These are phyloP conservation scores for Saccharomyces hybrid DNA, from an alignment of 1,139 yeast genomes.

Conservation along the genomic window DNA sequence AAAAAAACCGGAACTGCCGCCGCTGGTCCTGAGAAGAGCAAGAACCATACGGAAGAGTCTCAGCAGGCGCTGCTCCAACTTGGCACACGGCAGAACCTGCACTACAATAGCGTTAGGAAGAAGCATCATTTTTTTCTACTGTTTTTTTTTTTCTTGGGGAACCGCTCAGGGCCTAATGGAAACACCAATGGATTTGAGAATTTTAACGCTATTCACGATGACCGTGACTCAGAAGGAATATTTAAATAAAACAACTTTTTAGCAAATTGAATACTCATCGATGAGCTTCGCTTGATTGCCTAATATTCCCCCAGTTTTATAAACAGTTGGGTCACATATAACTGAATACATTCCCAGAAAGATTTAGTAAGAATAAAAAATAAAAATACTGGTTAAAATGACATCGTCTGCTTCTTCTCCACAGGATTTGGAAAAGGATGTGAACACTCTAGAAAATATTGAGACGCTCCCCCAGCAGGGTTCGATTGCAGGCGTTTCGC, in stretches of 20 bases:
- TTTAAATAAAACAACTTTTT: not conserved
- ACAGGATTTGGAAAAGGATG: slow-evolving; percentile 2
- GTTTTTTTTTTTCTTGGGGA: not conserved
- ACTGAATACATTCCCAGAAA: not conserved
- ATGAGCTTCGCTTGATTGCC: not conserved
- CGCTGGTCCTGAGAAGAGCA: not conserved
- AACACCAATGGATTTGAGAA: not conserved
- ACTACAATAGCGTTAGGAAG: not conserved
- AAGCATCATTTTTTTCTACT: not conserved
- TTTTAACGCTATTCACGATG: not conserved
- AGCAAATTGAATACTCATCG: not conserved
- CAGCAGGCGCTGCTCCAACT: not conserved
- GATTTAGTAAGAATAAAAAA: not conserved
- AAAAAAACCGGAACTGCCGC: not conserved
- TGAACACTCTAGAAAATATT: not conserved
- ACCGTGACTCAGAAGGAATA: not conserved
- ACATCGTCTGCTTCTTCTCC: slow-evolving; percentile 4
- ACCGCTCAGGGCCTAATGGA: not conserved
- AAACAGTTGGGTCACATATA: not conserved
- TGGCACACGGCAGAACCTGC: not conserved
- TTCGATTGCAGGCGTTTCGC: slow-evolving; percentile 2
- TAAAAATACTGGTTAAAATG: not conserved
- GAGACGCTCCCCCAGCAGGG: slow-evolving; percentile 4
- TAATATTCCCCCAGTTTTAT: not conserved
- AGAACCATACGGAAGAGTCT: not conserved